phyloP scores from a whole-genome alignment of 371 early-diverging fungal species.

The Quaeritorhiza haematococci region DNA sequence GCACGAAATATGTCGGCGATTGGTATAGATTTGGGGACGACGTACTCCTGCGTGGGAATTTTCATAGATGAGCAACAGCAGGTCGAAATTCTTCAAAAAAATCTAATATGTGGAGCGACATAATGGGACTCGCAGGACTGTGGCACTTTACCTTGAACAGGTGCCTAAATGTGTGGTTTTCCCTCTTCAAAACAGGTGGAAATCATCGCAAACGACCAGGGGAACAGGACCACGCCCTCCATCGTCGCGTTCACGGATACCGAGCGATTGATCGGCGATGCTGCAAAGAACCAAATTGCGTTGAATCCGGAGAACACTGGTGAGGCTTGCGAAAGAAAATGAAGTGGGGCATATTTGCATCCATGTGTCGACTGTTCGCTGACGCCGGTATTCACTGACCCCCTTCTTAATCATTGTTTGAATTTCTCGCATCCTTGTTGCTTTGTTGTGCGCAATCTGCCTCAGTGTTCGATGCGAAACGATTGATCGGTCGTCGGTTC shows the following conservation, averaged over 20 bases:
- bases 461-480: constrained; percentile 97
- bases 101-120: too few relatives aligned
- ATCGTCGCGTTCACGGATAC: constrained; percentile 91
- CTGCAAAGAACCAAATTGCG: constrained; percentile 91
- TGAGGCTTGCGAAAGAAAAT: too few relatives aligned
- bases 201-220: constrained; percentile 97
- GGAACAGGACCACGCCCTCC: constrained; percentile 94
- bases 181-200: constrained; percentile 91
- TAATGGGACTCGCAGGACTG: too few relatives aligned
- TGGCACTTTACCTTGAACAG: neutral
- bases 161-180: constrained; percentile 88
- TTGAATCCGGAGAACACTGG: constrained; percentile 69
- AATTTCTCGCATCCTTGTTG: too few relatives aligned
- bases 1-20: too few relatives aligned
- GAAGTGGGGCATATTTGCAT: too few relatives aligned
- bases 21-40: constrained; percentile 99
- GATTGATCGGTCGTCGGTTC: constrained; percentile 94
- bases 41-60: constrained; percentile 98
- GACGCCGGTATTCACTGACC: too few relatives aligned
- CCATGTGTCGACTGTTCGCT: too few relatives aligned
- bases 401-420: too few relatives aligned
- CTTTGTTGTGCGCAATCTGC: too few relatives aligned
- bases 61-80: too few relatives aligned
- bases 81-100: constrained; percentile 44
- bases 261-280: constrained; percentile 91